A percentile compares a stretch with the other conserved stretches of the same genome.
These are phyloP conservation scores for Candida succiphila DNA, from an alignment of 805 yeast species.

Conservation along the genomic window DNA sequence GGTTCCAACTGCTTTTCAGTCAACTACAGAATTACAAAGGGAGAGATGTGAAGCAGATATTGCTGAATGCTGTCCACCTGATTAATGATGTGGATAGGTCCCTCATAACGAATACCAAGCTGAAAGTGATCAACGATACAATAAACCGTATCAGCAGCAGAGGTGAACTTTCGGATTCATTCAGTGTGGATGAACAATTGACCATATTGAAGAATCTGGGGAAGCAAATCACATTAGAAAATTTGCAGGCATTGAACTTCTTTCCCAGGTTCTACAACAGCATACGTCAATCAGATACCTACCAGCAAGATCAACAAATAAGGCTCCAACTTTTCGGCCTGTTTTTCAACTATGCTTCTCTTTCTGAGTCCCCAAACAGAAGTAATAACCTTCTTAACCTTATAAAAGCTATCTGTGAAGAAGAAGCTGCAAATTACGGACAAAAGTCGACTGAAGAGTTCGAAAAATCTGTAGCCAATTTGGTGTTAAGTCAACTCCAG, in stretches of 20 bases:
- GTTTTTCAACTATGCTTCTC: slow-evolving; percentile 20
- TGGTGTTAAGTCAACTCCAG: no score
- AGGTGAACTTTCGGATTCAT: background rate
- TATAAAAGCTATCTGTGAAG: slow-evolving; percentile 18
- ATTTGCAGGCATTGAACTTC: slow-evolving; percentile 5
- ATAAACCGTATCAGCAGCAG: slow-evolving; percentile 20
- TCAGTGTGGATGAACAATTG: background rate
- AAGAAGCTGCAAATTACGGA: slow-evolving; percentile 8
- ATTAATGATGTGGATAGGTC: background rate
- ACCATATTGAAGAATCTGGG: no score
- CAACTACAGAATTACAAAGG: background rate
- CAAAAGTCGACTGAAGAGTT: background rate
- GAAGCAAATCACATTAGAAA: background rate
- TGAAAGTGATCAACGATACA: no score
- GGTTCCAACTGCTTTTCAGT: no score
- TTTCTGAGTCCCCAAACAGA: slow-evolving; percentile 9
- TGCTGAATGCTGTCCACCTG: slow-evolving; percentile 1
- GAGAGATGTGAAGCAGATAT: background rate
- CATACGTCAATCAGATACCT: slow-evolving; percentile 16
- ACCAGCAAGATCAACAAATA: slow-evolving; percentile 7
- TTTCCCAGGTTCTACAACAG: slow-evolving; percentile 24
- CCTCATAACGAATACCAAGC: slow-evolving; percentile 2
- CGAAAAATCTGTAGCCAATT: no score
- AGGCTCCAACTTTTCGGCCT: slow-evolving; percentile 23
- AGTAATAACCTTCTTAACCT: slow-evolving; percentile 2